Base-by-base conservation (phyloP, 2,329 filamentous ascomycete genomes). In the Bretziella fagacearum region DNA sequence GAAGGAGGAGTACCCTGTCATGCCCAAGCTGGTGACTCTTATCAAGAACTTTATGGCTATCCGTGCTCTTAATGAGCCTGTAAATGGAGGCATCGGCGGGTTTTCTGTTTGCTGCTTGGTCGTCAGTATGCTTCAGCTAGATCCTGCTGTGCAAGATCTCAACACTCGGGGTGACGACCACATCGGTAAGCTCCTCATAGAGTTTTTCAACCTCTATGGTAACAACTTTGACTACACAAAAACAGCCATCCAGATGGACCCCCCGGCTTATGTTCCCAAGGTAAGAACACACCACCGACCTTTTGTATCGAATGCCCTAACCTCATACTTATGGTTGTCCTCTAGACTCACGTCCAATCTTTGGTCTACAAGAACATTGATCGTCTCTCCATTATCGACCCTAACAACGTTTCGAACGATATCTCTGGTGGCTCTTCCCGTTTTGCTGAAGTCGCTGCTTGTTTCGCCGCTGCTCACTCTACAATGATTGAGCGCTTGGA, bases 81-180 rank as follows among this genome's bases (percentile, higher is more conserved):
- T 84, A 33, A 84, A 78, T 51, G 91, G 91, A 48, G 91, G 91
- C 2, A 77, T 98, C 45, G 91, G 91, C 46, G 91, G 91, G 2
- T 96, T 95, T 59, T 84, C 86, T 1, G 81, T 93, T 53, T 95
- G 89, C 48, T 98, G 91, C 65, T 69, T 98, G 52, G 84, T 95
- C 4, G 84, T 91, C 50, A 91, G 83, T 65, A 77, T 94, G 61
- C 65, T 96, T 40, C 83, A 94, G 58, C 69, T 84, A 53, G 75
- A 86, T 67, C 84, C 85, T 7, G 71, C 79, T 52, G 67, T 79
- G 1, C 76, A 83, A 54, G 75, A 71, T 52, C 63, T 70, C 22
- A 71, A 67, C 49, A 65, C 81, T 56, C 58, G 70, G 3, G 67
- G 72, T 1, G 68, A 77, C 30, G 70, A 79, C 42, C 78, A 93